These are phyloP conservation scores for Entomortierella parvispora DNA, from an alignment of 192 early-diverging fungal genomes.

Conservation along the genomic window DNA sequence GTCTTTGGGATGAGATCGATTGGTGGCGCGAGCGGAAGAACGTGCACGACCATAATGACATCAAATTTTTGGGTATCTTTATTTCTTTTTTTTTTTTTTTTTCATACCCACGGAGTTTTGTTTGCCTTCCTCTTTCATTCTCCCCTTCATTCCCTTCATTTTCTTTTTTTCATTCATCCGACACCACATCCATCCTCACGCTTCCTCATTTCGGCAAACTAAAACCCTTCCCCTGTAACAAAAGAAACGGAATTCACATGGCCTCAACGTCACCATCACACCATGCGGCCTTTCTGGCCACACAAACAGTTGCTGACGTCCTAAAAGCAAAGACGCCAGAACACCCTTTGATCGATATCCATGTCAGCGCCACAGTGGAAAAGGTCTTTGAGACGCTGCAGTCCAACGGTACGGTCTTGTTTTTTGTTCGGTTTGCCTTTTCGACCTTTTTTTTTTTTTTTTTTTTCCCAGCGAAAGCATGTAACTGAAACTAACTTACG, in stretches of 20 bases:
- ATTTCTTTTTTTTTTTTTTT: neutral
- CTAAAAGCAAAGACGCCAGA: slow-evolving; percentile 29
- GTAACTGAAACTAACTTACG: too few species aligned
- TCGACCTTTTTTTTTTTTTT: slow-evolving; percentile 10
- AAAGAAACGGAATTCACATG: neutral
- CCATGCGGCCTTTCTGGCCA: slow-evolving; percentile 39
- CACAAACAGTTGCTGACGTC: slow-evolving; percentile 51
- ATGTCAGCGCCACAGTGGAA: slow-evolving; percentile 60
- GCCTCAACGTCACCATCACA: slow-evolving; percentile 9
- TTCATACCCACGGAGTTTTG: slow-evolving; percentile 1
- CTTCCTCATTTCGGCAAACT: too few species aligned
- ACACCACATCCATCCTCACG: neutral
- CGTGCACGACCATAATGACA: too few species aligned
- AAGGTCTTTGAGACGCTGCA: slow-evolving; percentile 65
- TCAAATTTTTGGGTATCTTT: too few species aligned
- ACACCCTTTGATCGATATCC: slow-evolving; percentile 57
- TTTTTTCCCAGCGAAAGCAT: neutral
- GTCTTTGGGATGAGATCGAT: too few species aligned
- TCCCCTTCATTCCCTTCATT: slow-evolving; percentile 1
- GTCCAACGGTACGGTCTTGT: slow-evolving; percentile 34
- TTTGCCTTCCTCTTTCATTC: neutral
- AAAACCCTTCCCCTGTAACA: neutral
- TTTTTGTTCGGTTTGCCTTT: slow-evolving; percentile 3
- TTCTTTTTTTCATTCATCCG: neutral
- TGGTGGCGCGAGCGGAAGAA: too few species aligned